Evolutionary conservation across 2,329 filamentous ascomycete species (phyloP), one percentile per base, ranked within the genome.

Genomic region (Beauveria sp.): DNA sequence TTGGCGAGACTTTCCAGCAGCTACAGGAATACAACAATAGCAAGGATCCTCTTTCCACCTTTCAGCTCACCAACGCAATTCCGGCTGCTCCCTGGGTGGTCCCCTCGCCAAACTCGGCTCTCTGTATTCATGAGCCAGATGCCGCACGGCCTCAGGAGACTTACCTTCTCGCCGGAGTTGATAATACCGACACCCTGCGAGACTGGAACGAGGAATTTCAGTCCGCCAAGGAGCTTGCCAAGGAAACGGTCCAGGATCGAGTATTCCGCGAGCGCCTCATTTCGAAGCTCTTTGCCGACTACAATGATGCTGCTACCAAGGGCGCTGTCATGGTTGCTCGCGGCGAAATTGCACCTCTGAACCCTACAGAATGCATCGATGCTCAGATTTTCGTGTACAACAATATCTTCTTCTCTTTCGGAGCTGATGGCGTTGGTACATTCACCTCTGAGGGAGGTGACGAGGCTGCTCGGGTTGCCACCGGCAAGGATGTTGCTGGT

Each of bases 151-250:
- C 93, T 24, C 95, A 99, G 76, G 95, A 99, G 79, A 90, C 89
- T 54, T 97, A 91, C 72, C 79, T 99, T 63, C 86, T 98, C 63
- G 85, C 90, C 22, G 96, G 96, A 34, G 87, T 93, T 28, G 95
- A 99, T 70, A 96, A 93, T 72, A 91, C 91, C 0, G 95, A 99
- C 71, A 96, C 92, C 5, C 80, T 99, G 65, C 86, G 95, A 62
- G 95, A 99, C 74, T 99, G 96, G 93, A 99, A 99, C 69, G 95
- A 99, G 74, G 95, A 99, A 72, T 96, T 99, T 72, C 95, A 99
- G 75, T 96, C 93, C 2, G 96, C 95, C 12, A 88, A 91, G 69
- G 95, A 99, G 74, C 83, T 99, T 65, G 93, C 93, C 40, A 93
- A 92, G 71, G 93, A 97, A 66, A 91, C 87, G 8, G 90, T 99